Base-by-base conservation (phyloP, 2,329 filamentous ascomycete genomes). In the Sporothrix euskadiensis region DNA sequence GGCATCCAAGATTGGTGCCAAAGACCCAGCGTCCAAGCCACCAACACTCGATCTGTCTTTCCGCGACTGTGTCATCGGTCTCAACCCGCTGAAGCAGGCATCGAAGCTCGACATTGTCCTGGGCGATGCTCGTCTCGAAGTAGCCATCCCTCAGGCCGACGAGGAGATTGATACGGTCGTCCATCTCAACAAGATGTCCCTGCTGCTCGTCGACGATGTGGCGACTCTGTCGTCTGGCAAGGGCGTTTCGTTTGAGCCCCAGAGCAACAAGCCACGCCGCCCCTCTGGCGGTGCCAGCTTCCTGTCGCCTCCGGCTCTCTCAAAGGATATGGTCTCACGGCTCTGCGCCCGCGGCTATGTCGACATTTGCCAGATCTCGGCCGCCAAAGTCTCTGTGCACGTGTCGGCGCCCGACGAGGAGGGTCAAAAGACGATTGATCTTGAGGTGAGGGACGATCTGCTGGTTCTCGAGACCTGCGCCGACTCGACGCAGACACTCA, bases 401-500 rank as follows among this genome's bases (percentile, higher is more conserved):
- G 84, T 94, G 14, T 83, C 84, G 30, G 84, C 86, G 10, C 84
- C 87, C 56, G 84, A 84, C 1, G 74, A 52, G 2, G 70, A 90
- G 49, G 88, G 86, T 0, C 86, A 89, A 41, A 91, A 90, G 76
- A 88, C 89, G 56, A 82, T 98, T 16, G 91, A 96, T 77, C 86
- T 98, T 0, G 93, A 97, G 76, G 84, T 98, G 65, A 89, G 89
- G 75, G 94, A 97, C 78, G 92, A 97, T 76, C 86, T 99, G 1
- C 85, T 99, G 71, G 91, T 99, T 47, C 83, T 99, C 7, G 96
- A 99, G 81, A 97, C 94, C 0, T 99, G 97, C 78, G 96, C 96
- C 41, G 96, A 99, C 81, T 99, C 96, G 1, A 98, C 94, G 0
- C 94, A 98, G 80, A 99, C 96, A 0, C 86, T 99, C 16, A 91